phyloP scores from a whole-genome alignment of 768 basidiomycete species.

The Suillus placidus region DNA sequence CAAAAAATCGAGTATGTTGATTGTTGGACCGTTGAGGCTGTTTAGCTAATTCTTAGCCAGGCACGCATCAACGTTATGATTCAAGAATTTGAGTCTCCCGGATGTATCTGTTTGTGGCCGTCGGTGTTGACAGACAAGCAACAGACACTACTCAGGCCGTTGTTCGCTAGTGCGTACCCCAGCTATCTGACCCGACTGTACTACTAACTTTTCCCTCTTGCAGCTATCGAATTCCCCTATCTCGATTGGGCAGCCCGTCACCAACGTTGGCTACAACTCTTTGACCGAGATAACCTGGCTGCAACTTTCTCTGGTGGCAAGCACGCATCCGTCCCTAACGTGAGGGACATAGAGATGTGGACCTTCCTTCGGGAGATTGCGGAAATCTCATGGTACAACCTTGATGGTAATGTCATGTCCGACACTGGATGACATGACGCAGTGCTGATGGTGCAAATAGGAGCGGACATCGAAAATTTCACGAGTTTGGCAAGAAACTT shows the following conservation, averaged over 20 bases:
- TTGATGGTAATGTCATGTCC: not conserved
- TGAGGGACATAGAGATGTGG: not conserved
- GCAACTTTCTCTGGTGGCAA: not conserved
- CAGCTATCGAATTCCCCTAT: not conserved
- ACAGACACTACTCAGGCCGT: not conserved
- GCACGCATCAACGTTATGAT: not conserved
- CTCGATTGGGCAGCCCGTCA: not conserved
- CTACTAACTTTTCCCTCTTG: not conserved
- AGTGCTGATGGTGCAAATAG: not conserved
- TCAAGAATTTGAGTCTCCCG: not conserved
- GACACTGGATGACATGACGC: not conserved
- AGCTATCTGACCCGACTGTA: not conserved
- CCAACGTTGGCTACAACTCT: not conserved
- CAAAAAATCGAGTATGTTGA: not conserved
- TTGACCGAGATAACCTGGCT: not conserved
- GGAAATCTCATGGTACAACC: not conserved
- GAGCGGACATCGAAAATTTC: not conserved
- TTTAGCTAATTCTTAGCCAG: not conserved
- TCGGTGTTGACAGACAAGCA: not conserved
- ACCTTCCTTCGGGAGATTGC: not conserved
- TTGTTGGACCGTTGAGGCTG: too few relatives aligned
- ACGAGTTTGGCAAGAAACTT: not conserved
- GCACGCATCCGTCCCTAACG: not conserved
- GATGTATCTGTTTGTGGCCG: not conserved
- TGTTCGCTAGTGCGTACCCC: not conserved